Percentiles rank a stretch among this genome's conserved stretches.
Conservation (phyloP, 2,329 filamentous ascomycete species). For the Pyrenophora graminea region DNA sequence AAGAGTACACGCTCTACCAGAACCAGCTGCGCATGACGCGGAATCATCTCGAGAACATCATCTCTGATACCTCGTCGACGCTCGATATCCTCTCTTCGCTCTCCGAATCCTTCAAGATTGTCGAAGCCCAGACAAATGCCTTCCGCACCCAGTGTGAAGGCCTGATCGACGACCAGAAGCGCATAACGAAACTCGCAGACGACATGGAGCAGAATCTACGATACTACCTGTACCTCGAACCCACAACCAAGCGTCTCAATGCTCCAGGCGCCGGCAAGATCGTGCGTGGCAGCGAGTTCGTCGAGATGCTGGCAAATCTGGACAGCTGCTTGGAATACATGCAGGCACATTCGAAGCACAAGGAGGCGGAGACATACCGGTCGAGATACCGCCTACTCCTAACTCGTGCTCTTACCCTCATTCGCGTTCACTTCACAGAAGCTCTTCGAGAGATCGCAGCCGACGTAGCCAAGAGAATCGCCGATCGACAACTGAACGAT, state of each 20-base stretch:
- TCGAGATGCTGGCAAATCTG: conserved; percentile 83
- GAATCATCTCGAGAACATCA: conserved; percentile 77
- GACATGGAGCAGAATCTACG: conserved; percentile 87
- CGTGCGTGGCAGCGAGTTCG: conserved; percentile 82
- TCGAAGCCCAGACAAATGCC: conserved; percentile 87
- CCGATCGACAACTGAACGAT: conserved; percentile 70
- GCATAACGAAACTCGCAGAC: conserved; percentile 77
- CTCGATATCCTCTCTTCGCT: conserved; percentile 76
- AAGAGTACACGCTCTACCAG: conserved; percentile 81
- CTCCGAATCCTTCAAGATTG: conserved; percentile 82
- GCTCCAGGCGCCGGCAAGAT: conserved; percentile 86
- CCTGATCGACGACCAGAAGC: conserved; percentile 78
- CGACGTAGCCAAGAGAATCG: conserved; percentile 66
- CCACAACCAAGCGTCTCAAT: conserved; percentile 85
- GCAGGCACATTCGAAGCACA: conserved; percentile 80
- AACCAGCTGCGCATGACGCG: conserved; percentile 82
- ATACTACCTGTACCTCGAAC: conserved; percentile 93
- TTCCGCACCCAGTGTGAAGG: conserved; percentile 93
- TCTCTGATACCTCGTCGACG: conserved; percentile 75
- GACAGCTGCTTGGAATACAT: conserved; percentile 94
- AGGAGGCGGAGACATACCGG: conserved; percentile 84
- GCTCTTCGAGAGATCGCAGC: conserved; percentile 65
- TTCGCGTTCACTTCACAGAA: conserved; percentile 68
- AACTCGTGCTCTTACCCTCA: conserved; percentile 67
- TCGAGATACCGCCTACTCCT: conserved; percentile 85